Conservation (phyloP, 1,284 basidiomycete genomes). For the Mycena citricolor region DNA sequence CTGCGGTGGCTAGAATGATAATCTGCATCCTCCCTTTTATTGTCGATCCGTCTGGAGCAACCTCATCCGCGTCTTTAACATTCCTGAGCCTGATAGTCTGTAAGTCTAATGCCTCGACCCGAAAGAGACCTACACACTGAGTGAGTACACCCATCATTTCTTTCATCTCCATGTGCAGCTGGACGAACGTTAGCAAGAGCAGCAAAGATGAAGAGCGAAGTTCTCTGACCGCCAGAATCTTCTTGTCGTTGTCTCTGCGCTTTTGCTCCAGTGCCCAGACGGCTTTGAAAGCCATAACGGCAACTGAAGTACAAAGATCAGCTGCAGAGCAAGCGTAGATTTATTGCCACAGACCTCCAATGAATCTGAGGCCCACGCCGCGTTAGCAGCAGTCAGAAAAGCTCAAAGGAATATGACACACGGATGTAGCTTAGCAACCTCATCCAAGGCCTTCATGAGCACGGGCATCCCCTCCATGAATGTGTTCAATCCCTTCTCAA, state of each 20-base stretch:
- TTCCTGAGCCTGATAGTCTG: conserved; percentile 12
- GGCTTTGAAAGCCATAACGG: conserved; percentile 33
- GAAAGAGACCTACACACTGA: conserved; percentile 22
- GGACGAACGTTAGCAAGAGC: not conserved
- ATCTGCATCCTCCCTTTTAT: conserved; percentile 22
- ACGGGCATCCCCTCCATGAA: conserved; percentile 30
- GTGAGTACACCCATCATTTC: conserved; percentile 31
- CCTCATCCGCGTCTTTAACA: conserved; percentile 19
- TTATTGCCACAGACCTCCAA: not conserved
- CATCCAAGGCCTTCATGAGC: conserved; percentile 30
- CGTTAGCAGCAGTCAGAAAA: not conserved
- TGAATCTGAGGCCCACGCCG: conserved; percentile 5
- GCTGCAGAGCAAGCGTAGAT: not conserved
- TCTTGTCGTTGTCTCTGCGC: conserved; percentile 31
- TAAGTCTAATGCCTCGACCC: too few species aligned
- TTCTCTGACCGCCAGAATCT: conserved; percentile 27
- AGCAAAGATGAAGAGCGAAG: conserved; percentile 5
- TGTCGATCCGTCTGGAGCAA: conserved; percentile 20
- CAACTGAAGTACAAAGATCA: conserved; percentile 23
- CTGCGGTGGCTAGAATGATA: conserved; percentile 15
- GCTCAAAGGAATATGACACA: conserved; percentile 17
- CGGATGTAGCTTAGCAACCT: conserved; percentile 30
- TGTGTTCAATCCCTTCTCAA: conserved; percentile 26
- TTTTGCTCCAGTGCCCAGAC: conserved; percentile 31
- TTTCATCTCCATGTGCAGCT: conserved; percentile 22